Evolutionary conservation across 495 filamentous ascomycete species (phyloP), one percentile per base, ranked within the genome.

Genomic region (Neurospora africana): DNA sequence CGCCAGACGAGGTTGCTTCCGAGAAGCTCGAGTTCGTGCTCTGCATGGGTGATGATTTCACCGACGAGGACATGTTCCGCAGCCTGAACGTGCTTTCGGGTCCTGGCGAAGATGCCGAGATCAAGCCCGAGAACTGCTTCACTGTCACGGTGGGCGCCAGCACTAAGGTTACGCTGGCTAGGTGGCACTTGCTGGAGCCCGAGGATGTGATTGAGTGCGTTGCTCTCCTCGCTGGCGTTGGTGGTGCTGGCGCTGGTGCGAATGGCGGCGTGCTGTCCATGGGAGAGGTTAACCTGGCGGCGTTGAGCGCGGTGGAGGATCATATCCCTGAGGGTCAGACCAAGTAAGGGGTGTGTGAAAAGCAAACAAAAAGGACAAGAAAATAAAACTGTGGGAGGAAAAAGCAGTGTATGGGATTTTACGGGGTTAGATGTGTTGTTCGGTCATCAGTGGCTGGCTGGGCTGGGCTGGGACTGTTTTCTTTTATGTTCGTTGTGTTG

Each of bases 41-140:
- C 44, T 99, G 95, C 77, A 82, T 92, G 40, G 95, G 95, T 30
- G 95, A 99, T 80, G 95, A 99, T 76, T 95, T 94, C 72, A 98
- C 95, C 13, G 95, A 99, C 80, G 95, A 99, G 86, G 95, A 95
- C 91, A 89, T 84, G 87, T 88, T 88, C 86, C 89, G 89, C 61
- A 88, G 90, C 3, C 84, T 93, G 19, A 86, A 87, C 70, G 86
- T 84, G 35, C 85, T 87, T 35, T 82, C 80, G 36, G 78, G 73
- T 3, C 74, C 77, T 13, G n/a, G 47, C 3, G 79, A 78, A 6
- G 79, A 83, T 4, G 84, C 88, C 2, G 76, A 84, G 72, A 70
- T 86, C 8, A 79, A 79, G 33, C 83, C 77, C 7, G 78, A 90
- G 30, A 86, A 92, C 76, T 86, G 94, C 70, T 98, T 95, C 81